These are phyloP conservation scores for Agrocybe chaxingu DNA, from an alignment of 768 basidiomycete genomes.

Conservation along the genomic window DNA sequence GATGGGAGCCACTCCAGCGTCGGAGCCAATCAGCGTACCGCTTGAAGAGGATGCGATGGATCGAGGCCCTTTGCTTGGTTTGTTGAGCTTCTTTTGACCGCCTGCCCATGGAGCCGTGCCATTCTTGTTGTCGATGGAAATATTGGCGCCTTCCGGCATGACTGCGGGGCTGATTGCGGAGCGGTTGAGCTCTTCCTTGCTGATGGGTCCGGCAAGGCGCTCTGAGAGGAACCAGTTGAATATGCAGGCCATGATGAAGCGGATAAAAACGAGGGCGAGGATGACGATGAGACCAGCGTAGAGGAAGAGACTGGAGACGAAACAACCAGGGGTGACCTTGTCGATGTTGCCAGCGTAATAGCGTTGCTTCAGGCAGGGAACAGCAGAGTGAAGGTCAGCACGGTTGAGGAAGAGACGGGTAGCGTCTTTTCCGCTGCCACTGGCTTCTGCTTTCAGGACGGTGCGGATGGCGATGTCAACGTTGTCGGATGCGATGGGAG, in stretches of 20 bases:
- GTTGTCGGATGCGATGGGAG: constrained; percentile 62
- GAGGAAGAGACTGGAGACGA: constrained; percentile 84
- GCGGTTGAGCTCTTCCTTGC: constrained; percentile 66
- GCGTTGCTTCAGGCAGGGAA: constrained; percentile 79
- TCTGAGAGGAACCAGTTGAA: constrained; percentile 97
- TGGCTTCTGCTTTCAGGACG: constrained; percentile 47
- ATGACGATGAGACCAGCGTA: constrained; percentile 91
- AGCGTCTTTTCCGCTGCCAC: constrained; percentile 76
- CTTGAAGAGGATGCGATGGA: constrained; percentile 50
- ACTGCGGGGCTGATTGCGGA: constrained; percentile 92
- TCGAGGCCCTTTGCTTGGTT: constrained; percentile 43
- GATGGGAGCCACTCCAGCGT: constrained; percentile 47
- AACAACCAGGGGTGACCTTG: constrained; percentile 95
- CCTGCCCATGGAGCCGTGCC: constrained; percentile 96
- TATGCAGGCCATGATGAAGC: constrained; percentile 93
- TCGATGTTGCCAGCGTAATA: constrained; percentile 96
- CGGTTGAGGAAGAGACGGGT: constrained; percentile 84
- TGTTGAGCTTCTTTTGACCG: constrained; percentile 50
- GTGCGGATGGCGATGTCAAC: constrained; percentile 85
- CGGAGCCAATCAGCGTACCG: constrained; percentile 52
- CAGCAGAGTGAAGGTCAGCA: constrained; percentile 56
- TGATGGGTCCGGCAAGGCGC: constrained; percentile 74
- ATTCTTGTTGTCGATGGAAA: constrained; percentile 85
- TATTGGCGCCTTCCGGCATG: constrained; percentile 93
- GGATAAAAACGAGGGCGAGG: constrained; percentile 82